phyloP scores from a whole-genome alignment of 2,329 filamentous ascomycete genomes.

The Fusarium sororula region DNA sequence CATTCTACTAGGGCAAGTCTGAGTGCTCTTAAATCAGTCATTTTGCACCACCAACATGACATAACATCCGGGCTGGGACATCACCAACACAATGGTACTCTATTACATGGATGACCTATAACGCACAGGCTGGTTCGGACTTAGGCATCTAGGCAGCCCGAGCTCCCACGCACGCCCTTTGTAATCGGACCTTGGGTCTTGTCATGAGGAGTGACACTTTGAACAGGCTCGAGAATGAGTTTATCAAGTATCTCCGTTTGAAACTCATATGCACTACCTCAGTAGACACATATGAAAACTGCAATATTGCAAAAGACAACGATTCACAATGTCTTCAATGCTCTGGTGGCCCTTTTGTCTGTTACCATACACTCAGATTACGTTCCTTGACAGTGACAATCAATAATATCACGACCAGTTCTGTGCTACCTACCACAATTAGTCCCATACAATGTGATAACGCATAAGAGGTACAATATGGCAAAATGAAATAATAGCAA shows the following conservation, averaged over 20 bases:
- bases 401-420: not conserved
- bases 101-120: not conserved
- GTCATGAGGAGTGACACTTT: not conserved
- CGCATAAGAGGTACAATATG: no score
- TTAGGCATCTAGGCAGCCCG: not conserved
- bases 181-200: not conserved
- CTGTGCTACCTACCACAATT: not conserved
- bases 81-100: conserved; percentile 11
- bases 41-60: conserved; percentile 8
- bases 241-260: not conserved
- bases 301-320: not conserved
- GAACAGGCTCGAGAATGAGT: not conserved
- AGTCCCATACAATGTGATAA: not conserved
- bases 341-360: not conserved
- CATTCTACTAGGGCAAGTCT: conserved; percentile 6
- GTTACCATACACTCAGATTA: not conserved
- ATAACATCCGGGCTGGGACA: not conserved
- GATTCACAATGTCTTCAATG: not conserved
- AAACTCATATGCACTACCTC: conserved; percentile 3
- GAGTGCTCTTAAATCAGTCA: conserved; percentile 5
- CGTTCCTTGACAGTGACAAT: not conserved
- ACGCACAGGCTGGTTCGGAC: not conserved
- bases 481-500: not conserved
- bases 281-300: conserved; percentile 9
- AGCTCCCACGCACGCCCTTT: conserved; percentile 1